Evolutionary conservation across 805 yeast species (phyloP), one percentile per base, ranked within the genome.

Genomic region (Candida maris): DNA sequence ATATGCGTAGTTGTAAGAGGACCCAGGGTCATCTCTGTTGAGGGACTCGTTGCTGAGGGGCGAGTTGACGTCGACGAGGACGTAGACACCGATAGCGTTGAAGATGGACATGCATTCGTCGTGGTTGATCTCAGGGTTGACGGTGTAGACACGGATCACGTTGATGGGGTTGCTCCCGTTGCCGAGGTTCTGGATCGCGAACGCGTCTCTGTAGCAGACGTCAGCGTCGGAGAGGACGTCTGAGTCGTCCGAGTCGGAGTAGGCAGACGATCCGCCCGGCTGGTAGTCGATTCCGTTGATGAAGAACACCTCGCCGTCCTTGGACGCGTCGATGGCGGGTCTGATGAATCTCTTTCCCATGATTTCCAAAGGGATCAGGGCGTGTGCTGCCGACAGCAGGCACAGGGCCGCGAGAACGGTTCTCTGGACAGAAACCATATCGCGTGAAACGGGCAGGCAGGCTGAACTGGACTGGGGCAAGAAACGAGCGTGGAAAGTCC

Each of bases 71-170:
- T 89, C 97, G 35, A 88, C 63, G 35, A 89, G 63, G 18, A 88
- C 84, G 56, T 89, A 91, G 48, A 89, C 87, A 20, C 97, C 97
- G 3, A 94, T 96, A 43, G 84, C 81, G 51, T 85, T 86, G 57
- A 87, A 77, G 45, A 78, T 73, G n/a, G 87, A 70, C 93, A 89
- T 85, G 68, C 97, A 89, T 58, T 83, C 84, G 56, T 86, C 95
- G 56, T 88, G 97, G 64, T 86, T 74, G 30, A 84, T 65, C 45
- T 85, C 86, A 41, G 95, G 95, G 56, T 85, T 85, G 41, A 83
- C 63, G 3, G 88, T 76, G 63, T 89, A 86, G 15, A 88, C 82
- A 59, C 96, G 76, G 42, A 89, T 70, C 28, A 95, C 84, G 65
- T 89, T 89, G 54, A 83, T 70, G 13, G 44, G 39, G 18, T 42